phyloP scores from a whole-genome alignment of 169 alveolate genomes.

The Plasmodium sp. region DNA sequence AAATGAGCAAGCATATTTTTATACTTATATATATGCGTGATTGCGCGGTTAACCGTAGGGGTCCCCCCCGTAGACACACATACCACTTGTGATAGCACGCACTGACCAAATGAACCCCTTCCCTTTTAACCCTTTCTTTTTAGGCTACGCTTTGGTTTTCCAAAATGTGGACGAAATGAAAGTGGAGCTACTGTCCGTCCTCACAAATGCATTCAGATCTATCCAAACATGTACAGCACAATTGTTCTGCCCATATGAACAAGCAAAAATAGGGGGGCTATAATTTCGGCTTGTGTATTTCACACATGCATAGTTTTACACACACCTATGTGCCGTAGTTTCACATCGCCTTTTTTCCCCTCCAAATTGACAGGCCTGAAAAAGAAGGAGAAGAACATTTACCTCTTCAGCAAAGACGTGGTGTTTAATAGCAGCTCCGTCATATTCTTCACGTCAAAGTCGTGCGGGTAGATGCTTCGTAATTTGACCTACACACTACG shows the following conservation, averaged over 20 bases:
- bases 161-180: conserved; percentile 54
- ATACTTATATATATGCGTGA: not conserved
- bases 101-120: not conserved
- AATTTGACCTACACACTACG: not conserved
- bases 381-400: conserved; percentile 48
- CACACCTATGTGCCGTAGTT: not conserved
- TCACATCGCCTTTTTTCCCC: not conserved
- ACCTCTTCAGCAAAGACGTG: conserved; percentile 49
- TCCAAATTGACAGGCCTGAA: conserved; percentile 47
- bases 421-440: conserved; percentile 52
- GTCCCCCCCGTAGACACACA: not conserved
- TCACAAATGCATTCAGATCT: conserved; percentile 59
- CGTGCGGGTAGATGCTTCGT: not conserved
- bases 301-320: not conserved
- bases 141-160: conserved; percentile 61
- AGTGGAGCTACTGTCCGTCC: conserved; percentile 41
- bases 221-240: conserved; percentile 61
- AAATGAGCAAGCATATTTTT: not conserved
- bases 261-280: not conserved
- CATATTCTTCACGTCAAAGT: conserved; percentile 52
- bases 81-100: not conserved
- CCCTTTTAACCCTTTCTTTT: conserved; percentile 2
- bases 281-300: not conserved
- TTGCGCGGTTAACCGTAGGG: not conserved
- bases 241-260: not conserved